A percentile compares a stretch with the other conserved stretches of the same genome.
phyloP scores from a whole-genome alignment of 2,329 filamentous ascomycete species.

The Arthrobotrys musiformis region DNA sequence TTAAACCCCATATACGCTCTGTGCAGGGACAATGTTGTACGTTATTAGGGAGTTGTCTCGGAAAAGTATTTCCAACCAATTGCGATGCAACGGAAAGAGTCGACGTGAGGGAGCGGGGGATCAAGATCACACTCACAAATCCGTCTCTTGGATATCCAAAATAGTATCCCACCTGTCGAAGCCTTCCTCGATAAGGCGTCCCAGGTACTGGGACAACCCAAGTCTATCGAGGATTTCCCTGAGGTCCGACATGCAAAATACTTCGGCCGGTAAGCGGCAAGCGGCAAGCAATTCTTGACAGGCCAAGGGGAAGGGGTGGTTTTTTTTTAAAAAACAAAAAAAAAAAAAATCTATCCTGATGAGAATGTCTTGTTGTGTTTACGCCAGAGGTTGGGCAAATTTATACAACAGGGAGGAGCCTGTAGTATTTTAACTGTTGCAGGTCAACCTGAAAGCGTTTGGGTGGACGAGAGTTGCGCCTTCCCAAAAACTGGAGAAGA shows the following conservation, averaged over 20 bases:
- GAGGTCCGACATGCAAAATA: constrained; percentile 72
- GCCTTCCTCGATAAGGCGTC: constrained; percentile 78
- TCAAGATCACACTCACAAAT: constrained; percentile 70
- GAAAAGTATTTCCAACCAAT: constrained; percentile 14
- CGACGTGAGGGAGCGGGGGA: constrained; percentile 8
- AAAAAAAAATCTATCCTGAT: constrained; percentile 14
- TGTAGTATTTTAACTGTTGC: constrained; percentile 49
- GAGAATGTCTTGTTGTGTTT: constrained; percentile 38
- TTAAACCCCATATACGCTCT: constrained; percentile 75
- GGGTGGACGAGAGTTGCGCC: constrained; percentile 54
- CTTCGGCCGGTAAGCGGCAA: constrained; percentile 13
- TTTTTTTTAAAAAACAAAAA: neutral
- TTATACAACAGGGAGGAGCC: constrained; percentile 56
- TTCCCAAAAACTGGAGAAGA: constrained; percentile 43
- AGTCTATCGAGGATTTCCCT: constrained; percentile 76
- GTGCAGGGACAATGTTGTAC: constrained; percentile 47
- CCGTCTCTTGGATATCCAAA: constrained; percentile 83
- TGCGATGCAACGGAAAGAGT: constrained; percentile 3
- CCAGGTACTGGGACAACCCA: constrained; percentile 80
- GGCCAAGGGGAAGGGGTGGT: neutral
- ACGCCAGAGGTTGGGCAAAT: constrained; percentile 40
- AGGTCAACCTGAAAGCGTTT: constrained; percentile 33
- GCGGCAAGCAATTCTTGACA: constrained; percentile 27
- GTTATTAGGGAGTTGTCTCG: constrained; percentile 29
- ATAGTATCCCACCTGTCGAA: constrained; percentile 88